These are phyloP conservation scores for Mycena olivaceomarginata DNA, from an alignment of 768 basidiomycete species.

Conservation along the genomic window DNA sequence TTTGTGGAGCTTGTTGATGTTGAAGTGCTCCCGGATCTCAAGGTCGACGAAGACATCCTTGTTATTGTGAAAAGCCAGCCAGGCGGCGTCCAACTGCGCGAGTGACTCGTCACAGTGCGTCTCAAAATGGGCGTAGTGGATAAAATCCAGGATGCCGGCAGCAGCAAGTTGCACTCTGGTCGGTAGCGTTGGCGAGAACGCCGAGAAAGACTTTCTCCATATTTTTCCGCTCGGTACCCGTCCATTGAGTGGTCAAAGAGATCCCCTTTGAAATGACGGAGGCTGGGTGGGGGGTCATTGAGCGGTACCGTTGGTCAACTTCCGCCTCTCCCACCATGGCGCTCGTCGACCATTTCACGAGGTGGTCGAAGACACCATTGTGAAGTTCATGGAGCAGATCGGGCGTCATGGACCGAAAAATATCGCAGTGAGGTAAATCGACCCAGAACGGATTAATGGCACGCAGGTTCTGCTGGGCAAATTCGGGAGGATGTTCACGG, in stretches of 20 bases:
- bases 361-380: constrained; percentile 63
- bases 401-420: background rate
- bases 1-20: constrained; percentile 47
- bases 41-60: constrained; percentile 50
- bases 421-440: constrained; percentile 49
- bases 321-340: too few species aligned
- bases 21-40: constrained; percentile 52
- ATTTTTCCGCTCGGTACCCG: constrained; percentile 53
- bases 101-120: constrained; percentile 49
- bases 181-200: too few species aligned
- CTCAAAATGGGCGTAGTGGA: constrained; percentile 1
- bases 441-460: constrained; percentile 61
- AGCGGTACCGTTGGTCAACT: too few species aligned
- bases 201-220: too few species aligned
- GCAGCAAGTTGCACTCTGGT: too few species aligned
- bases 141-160: constrained; percentile 51
- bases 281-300: too few species aligned
- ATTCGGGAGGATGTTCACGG: constrained; percentile 36
- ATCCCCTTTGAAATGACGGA: too few species aligned
- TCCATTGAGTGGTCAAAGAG: too few species aligned
- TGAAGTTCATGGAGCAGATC: constrained; percentile 65
- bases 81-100: constrained; percentile 42
- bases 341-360: too few species aligned
- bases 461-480: constrained; percentile 39
- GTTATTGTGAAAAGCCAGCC: constrained; percentile 49